Evolutionary conservation across 2,329 filamentous ascomycete species (phyloP), one percentile per base, ranked within the genome.

Genomic region (Aotearoamyces nothofagi): DNA sequence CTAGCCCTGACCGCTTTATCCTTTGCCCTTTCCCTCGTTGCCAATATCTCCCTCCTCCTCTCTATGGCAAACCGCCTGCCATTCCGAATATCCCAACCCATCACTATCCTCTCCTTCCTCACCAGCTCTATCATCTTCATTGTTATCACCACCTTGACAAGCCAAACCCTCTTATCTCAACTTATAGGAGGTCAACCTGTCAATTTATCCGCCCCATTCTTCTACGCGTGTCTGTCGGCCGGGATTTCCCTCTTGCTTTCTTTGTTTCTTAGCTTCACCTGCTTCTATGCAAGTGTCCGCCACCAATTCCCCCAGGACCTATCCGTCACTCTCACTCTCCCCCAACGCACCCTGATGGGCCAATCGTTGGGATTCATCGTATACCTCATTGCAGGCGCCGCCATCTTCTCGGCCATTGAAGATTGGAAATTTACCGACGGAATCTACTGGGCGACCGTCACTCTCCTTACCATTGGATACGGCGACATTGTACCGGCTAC

Each of bases 351-450:
- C 0, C 58, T 94, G 14, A 93, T 94, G 61, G 55, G 93, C 15
- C 86, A 94, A 52, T 92, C 83, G 1, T 90, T 92, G 52, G 58
- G 79, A 31, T 81, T 92, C 46, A 74, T 92, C 29, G 55, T 81
- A 26, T 93, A 90, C 60, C 58, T 94, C 0, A 71, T 80, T 0
- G 53, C 83, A 2, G 86, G 86, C 1, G 82, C 78, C 0, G 66
- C 75, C 0, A 56, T 92, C 0, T 93, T 90, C 45, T 70, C 71
- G 5, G 58, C 58, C 2, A 63, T 90, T 3, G 77, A 92, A 36
- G 63, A 55, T 5, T 87, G 83, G 72, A 57, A 61, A 14, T 92
- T 78, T 44, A 67, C 79, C 2, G 80, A 92, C 41, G 69, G 69
- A 3, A 58, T 83, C 4, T 83, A 82, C 46, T 83, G 81, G 65